Evolutionary conservation across 192 early-diverging fungal genomes (phyloP).

Genomic region (Coemansia sp.): DNA sequence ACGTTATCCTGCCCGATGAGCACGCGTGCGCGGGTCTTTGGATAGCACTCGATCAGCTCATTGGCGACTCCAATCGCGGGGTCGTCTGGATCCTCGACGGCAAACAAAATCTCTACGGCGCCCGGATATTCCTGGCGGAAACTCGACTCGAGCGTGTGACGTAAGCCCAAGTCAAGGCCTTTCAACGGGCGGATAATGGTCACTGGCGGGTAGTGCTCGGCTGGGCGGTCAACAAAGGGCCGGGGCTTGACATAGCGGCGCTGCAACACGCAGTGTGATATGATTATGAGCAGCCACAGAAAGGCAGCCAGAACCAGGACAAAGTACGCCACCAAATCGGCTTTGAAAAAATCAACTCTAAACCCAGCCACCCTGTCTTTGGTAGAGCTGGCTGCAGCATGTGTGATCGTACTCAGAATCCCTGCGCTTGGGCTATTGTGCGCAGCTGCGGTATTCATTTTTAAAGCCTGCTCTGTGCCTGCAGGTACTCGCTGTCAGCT

Average conservation of each 20-base stretch:
- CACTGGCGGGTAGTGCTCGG: conserved; percentile 67
- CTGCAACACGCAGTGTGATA: conserved; percentile 50
- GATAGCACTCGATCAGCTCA: conserved; percentile 70
- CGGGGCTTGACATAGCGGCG: conserved; percentile 43
- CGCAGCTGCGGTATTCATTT: conserved; percentile 11
- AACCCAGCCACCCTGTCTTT: conserved; percentile 10
- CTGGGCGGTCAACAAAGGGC: conserved; percentile 43
- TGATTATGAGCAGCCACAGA: conserved; percentile 31
- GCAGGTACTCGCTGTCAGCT: conserved; percentile 9
- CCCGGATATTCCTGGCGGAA: conserved; percentile 87
- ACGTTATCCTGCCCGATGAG: conserved; percentile 80
- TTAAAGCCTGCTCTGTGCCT: neutral
- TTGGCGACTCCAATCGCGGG: conserved; percentile 78
- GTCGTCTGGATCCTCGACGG: conserved; percentile 79
- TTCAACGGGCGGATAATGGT: conserved; percentile 94
- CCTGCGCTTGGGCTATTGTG: conserved; percentile 34
- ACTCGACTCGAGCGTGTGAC: conserved; percentile 80
- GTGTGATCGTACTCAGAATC: conserved; percentile 8
- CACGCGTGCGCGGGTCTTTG: conserved; percentile 73
- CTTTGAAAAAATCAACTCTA: neutral
- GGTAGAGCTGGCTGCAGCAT: conserved; percentile 3
- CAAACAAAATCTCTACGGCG: conserved; percentile 85
- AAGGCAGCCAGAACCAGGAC: conserved; percentile 31
- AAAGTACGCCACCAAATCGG: conserved; percentile 24
- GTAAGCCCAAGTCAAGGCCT: conserved; percentile 85